Conservation (phyloP, 257 asterid species). For the Jasminum sambac region DNA sequence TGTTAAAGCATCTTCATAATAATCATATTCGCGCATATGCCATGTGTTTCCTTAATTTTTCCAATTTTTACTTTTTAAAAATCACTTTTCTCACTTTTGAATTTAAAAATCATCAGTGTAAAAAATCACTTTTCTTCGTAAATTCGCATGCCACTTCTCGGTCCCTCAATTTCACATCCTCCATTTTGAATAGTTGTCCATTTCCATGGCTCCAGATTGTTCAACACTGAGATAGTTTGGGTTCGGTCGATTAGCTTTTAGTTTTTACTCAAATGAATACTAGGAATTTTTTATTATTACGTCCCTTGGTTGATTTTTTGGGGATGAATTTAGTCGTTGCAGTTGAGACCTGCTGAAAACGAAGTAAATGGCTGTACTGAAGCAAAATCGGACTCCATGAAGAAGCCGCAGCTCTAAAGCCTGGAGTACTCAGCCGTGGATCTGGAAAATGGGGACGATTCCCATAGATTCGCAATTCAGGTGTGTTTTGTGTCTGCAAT, state of each 20-base stretch:
- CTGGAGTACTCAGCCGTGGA: slow-evolving; percentile 76
- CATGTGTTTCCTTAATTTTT: too few species aligned
- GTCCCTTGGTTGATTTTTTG: slow-evolving; percentile 8
- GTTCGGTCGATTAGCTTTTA: background rate
- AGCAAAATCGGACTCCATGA: slow-evolving; percentile 81
- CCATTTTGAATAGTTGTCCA: too few species aligned
- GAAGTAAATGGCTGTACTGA: slow-evolving; percentile 68
- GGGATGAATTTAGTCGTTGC: slow-evolving; percentile 1
- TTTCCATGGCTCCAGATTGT: background rate
- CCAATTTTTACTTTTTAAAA: too few species aligned
- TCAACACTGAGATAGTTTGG: background rate
- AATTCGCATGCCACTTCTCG: too few species aligned
- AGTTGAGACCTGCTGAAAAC: slow-evolving; percentile 15
- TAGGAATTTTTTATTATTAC: background rate
- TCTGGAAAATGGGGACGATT: slow-evolving; percentile 74
- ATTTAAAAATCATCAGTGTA: too few species aligned
- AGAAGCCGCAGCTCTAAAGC: slow-evolving; percentile 81
- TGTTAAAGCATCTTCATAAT: too few species aligned
- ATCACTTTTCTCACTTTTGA: too few species aligned
- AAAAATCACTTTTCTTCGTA: too few species aligned
- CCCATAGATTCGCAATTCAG: slow-evolving; percentile 72
- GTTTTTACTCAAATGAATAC: background rate
- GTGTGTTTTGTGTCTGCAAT: slow-evolving; percentile 49
- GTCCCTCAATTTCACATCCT: too few species aligned
- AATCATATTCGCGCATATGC: too few species aligned